Evolutionary conservation across 2,329 filamentous ascomycete species (phyloP).

Genomic region (Ophiognomonia clavigignenti-juglandacearum): DNA sequence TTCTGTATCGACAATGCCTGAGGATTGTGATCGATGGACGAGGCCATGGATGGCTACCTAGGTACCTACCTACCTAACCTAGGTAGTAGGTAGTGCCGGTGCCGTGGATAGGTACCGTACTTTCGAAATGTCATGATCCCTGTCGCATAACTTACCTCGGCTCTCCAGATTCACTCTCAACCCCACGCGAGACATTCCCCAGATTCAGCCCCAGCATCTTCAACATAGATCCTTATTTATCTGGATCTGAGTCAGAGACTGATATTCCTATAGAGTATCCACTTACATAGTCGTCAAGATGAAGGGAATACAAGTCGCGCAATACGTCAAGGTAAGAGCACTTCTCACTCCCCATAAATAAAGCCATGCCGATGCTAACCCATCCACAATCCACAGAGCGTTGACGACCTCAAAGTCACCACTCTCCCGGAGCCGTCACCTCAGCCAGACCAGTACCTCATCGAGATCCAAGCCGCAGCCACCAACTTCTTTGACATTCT

Average conservation of each 20-base stretch:
- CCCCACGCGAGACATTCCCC: slow-evolving; percentile 5
- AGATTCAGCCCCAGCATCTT: too few relatives aligned
- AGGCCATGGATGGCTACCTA: too few relatives aligned
- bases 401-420: slow-evolving; percentile 71
- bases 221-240: too few relatives aligned
- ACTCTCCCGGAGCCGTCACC: slow-evolving; percentile 72
- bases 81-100: too few relatives aligned
- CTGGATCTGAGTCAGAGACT: background rate
- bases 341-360: background rate
- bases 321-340: slow-evolving; percentile 29
- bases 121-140: slow-evolving; percentile 2
- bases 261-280: background rate
- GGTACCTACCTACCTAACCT: too few relatives aligned
- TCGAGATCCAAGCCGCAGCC: slow-evolving; percentile 79
- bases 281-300: slow-evolving; percentile 19
- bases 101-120: too few relatives aligned
- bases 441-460: slow-evolving; percentile 70
- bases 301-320: slow-evolving; percentile 28
- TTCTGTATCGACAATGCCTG: too few relatives aligned
- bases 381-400: slow-evolving; percentile 48
- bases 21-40: too few relatives aligned
- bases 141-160: slow-evolving; percentile 12
- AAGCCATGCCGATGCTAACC: background rate
- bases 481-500: slow-evolving; percentile 98
- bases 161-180: slow-evolving; percentile 10